These are phyloP conservation scores for Coniella lustricola DNA, from an alignment of 2,329 filamentous ascomycete genomes.

Conservation along the genomic window DNA sequence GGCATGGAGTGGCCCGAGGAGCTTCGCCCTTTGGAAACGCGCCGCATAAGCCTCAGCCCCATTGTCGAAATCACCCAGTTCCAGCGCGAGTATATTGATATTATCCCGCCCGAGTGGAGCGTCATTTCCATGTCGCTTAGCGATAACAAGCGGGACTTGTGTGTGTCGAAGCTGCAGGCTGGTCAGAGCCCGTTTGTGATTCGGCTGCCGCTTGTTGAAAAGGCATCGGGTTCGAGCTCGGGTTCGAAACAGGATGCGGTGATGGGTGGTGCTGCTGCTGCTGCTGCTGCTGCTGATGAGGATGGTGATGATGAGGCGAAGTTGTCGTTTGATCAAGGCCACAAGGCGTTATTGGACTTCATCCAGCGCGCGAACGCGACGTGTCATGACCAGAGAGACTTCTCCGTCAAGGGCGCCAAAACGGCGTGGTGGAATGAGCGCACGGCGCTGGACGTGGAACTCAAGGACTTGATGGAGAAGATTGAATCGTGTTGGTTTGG, in stretches of 20 bases:
- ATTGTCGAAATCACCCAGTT: constrained; percentile 55
- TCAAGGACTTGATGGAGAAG: constrained; percentile 72
- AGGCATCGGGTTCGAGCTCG: too few relatives aligned
- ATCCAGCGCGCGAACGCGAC: constrained; percentile 75
- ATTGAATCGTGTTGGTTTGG: constrained; percentile 93
- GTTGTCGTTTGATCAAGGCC: constrained; percentile 78
- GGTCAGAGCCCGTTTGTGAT: constrained; percentile 76
- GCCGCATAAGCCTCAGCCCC: constrained; percentile 38
- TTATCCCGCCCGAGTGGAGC: constrained; percentile 76
- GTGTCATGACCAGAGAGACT: constrained; percentile 66
- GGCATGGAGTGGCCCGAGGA: constrained; percentile 30
- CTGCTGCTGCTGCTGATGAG: too few relatives aligned
- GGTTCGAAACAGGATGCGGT: constrained; percentile 72
- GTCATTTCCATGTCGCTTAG: constrained; percentile 80
- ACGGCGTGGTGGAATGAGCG: constrained; percentile 86
- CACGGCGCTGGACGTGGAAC: constrained; percentile 67
- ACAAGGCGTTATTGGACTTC: constrained; percentile 73
- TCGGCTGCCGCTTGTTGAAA: constrained; percentile 67
- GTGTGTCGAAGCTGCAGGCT: constrained; percentile 76
- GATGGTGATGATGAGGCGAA: constrained; percentile 70
- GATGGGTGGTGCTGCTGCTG: constrained; percentile 63
- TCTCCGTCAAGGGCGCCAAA: constrained; percentile 67
- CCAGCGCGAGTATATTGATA: constrained; percentile 74
- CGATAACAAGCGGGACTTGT: constrained; percentile 75
- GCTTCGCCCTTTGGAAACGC: constrained; percentile 23